Evolutionary conservation across 2,329 filamentous ascomycete species (phyloP).

Genomic region (Calonectria pteridis): DNA sequence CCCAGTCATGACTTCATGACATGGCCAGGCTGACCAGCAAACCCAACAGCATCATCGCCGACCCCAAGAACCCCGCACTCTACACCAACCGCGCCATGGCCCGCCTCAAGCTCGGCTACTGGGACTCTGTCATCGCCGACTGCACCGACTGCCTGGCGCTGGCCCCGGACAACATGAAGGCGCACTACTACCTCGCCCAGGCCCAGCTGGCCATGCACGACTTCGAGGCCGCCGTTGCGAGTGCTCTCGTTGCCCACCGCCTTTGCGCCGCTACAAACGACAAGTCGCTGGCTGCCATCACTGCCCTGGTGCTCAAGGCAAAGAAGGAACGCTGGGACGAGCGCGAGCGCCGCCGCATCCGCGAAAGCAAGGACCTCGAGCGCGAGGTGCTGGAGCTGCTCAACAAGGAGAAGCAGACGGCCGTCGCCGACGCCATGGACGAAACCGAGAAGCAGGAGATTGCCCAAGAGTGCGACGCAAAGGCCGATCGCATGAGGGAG

Average conservation of each 20-base stretch:
- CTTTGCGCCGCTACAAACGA: slow-evolving; percentile 74
- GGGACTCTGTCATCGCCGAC: slow-evolving; percentile 82
- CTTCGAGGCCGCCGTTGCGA: slow-evolving; percentile 78
- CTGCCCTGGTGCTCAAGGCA: slow-evolving; percentile 79
- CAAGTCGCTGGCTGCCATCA: slow-evolving; percentile 78
- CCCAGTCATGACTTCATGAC: background rate
- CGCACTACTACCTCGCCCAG: slow-evolving; percentile 85
- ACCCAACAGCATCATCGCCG: slow-evolving; percentile 75
- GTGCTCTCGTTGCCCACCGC: slow-evolving; percentile 79
- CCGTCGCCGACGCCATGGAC: slow-evolving; percentile 54
- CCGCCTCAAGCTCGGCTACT: slow-evolving; percentile 79
- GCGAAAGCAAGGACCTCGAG: slow-evolving; percentile 70
- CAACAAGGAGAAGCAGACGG: slow-evolving; percentile 58
- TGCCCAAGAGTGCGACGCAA: slow-evolving; percentile 59
- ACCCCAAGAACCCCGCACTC: slow-evolving; percentile 81
- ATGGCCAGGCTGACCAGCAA: background rate
- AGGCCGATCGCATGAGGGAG: slow-evolving; percentile 57
- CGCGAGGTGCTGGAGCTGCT: slow-evolving; percentile 68
- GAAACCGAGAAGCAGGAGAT: slow-evolving; percentile 64
- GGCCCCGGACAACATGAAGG: slow-evolving; percentile 78
- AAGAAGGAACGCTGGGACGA: slow-evolving; percentile 91
- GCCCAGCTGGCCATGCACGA: slow-evolving; percentile 77
- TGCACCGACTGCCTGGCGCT: slow-evolving; percentile 81
- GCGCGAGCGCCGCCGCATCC: slow-evolving; percentile 71
- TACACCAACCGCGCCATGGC: slow-evolving; percentile 93